phyloP scores from a whole-genome alignment of 192 early-diverging fungal species.

The Podila minutissima region DNA sequence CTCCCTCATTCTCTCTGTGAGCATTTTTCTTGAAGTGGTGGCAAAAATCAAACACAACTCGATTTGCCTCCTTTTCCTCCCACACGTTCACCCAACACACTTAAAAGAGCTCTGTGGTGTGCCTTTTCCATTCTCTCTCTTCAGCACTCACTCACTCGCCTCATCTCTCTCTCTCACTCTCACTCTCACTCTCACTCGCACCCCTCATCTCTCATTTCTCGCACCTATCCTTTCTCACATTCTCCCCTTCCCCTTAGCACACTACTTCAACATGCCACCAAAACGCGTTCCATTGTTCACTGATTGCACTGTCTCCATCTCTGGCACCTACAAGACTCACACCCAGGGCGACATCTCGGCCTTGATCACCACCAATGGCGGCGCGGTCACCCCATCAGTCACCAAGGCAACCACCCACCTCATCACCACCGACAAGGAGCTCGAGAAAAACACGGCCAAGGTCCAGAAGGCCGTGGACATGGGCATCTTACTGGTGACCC shows the following conservation, averaged over 20 bases:
- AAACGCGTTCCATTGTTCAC: conserved; percentile 34
- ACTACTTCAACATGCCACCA: conserved; percentile 23
- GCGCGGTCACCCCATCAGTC: conserved; percentile 6
- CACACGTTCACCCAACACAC: no score
- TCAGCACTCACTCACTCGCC: neutral
- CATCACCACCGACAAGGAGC: conserved; percentile 39
- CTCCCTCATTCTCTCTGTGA: no score
- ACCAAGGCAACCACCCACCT: conserved; percentile 51
- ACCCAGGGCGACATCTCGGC: conserved; percentile 20
- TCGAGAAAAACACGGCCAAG: conserved; percentile 31
- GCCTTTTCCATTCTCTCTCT: neutral
- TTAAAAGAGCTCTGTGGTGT: neutral
- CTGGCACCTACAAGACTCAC: conserved; percentile 7
- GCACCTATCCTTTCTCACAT: neutral
- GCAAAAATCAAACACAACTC: neutral
- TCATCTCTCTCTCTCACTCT: neutral
- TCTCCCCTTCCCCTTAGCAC: neutral
- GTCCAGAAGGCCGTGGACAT: conserved; percentile 14
- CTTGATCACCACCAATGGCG: conserved; percentile 6
- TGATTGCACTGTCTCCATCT: conserved; percentile 18
- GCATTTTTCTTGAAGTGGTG: neutral
- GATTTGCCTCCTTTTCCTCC: neutral
- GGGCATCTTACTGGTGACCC: conserved; percentile 29
- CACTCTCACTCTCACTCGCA: neutral
- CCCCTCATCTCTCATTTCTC: neutral